Evolutionary conservation across 306 rosid species (phyloP).

Genomic region (Vigna trinervia): DNA sequence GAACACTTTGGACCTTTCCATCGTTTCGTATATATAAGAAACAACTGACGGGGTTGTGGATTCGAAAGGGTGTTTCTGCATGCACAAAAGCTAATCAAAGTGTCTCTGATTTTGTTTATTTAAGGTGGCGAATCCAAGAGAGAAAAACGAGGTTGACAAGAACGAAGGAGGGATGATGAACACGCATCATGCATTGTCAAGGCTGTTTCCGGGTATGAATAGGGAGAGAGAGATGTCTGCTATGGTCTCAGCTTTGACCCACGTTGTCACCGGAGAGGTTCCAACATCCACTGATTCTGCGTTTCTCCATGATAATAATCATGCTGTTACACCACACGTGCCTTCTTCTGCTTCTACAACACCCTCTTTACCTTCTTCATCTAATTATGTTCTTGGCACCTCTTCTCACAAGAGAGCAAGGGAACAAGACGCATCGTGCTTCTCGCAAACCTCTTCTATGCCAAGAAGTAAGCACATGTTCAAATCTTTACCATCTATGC

Average conservation of each 20-base stretch:
- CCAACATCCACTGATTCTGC: background rate
- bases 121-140: conserved; percentile 56
- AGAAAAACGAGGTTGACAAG: conserved; percentile 22
- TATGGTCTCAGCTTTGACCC: conserved; percentile 62
- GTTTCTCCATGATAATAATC: background rate
- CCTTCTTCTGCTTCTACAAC: conserved; percentile 7
- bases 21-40: background rate
- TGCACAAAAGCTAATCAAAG: background rate
- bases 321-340: background rate
- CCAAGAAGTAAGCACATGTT: conserved; percentile 46
- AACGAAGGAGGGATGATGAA: background rate
- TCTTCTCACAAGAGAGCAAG: conserved; percentile 57
- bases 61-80: background rate
- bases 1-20: conserved; percentile 46
- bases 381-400: conserved; percentile 1
- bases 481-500: background rate
- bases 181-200: background rate
- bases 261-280: conserved; percentile 53
- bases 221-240: conserved; percentile 61
- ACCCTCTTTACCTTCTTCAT: conserved; percentile 39
- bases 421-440: conserved; percentile 32
- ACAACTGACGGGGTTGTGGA: background rate
- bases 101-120: conserved; percentile 8
- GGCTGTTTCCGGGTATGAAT: conserved; percentile 47
- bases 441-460: conserved; percentile 28